Evolutionary conservation across 129 eudicot species (phyloP).

Genomic region (Saposhnikovia divaricata): DNA sequence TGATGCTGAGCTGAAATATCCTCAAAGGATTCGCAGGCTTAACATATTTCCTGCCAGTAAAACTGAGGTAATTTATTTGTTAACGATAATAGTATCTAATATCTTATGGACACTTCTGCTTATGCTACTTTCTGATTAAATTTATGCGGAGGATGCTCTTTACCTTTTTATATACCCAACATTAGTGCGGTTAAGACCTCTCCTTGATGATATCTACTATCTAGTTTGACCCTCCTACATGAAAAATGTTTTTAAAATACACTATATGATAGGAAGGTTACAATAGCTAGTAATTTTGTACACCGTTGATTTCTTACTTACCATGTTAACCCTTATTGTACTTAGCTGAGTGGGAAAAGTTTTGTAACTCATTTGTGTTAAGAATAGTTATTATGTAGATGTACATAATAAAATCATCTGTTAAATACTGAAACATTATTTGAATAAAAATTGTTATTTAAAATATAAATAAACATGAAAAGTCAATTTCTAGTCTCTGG

Average conservation of each 20-base stretch:
- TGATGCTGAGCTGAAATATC: constrained; percentile 88
- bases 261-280: background rate
- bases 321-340: background rate
- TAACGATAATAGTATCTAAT: background rate
- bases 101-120: background rate
- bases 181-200: background rate
- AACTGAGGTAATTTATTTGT: constrained; percentile 52
- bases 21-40: constrained; percentile 85
- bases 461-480: background rate
- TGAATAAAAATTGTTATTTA: background rate
- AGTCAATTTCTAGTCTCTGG: background rate
- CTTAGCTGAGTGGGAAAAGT: too few relatives aligned
- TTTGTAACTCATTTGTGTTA: background rate
- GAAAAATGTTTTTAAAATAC: background rate
- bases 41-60: constrained; percentile 85
- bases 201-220: background rate
- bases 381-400: background rate
- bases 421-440: background rate
- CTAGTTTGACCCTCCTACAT: background rate
- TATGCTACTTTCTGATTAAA: background rate
- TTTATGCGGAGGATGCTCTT: background rate
- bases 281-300: background rate
- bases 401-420: too few relatives aligned
- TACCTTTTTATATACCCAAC: background rate
- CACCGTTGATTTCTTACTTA: background rate